phyloP scores from a whole-genome alignment of 208 protist genomes.

The Trypanosoma grayi region DNA sequence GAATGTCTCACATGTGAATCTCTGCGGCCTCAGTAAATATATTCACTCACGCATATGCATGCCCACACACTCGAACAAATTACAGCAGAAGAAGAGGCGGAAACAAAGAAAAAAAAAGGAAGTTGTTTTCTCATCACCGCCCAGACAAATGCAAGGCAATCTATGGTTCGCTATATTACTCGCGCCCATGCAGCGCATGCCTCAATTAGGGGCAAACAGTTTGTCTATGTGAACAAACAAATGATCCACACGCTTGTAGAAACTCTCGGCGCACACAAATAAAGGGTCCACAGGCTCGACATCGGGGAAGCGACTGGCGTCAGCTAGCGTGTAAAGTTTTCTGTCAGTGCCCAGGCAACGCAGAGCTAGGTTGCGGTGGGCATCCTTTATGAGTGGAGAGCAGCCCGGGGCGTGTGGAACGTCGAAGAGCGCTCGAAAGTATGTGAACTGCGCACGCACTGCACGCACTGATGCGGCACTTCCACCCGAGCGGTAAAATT shows the following conservation, averaged over 20 bases:
- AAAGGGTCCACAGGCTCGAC: slow-evolving; percentile 75
- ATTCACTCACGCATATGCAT: background rate
- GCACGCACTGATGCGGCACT: slow-evolving; percentile 49
- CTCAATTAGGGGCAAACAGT: slow-evolving; percentile 38
- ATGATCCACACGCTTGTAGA: slow-evolving; percentile 87
- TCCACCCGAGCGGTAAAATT: slow-evolving; percentile 83
- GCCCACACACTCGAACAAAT: background rate
- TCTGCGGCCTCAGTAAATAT: background rate
- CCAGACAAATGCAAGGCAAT: no score
- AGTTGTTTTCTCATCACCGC: background rate
- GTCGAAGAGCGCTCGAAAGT: slow-evolving; percentile 87
- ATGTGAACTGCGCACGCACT: slow-evolving; percentile 80
- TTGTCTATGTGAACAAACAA: slow-evolving; percentile 69
- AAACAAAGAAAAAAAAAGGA: background rate
- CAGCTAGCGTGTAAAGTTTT: slow-evolving; percentile 59
- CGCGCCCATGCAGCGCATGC: no score
- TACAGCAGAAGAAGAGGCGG: background rate
- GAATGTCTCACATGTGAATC: no score
- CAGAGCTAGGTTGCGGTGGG: slow-evolving; percentile 55
- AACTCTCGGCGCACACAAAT: slow-evolving; percentile 55
- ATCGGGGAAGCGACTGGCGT: slow-evolving; percentile 27
- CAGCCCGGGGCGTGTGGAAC: slow-evolving; percentile 80
- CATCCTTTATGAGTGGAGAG: slow-evolving; percentile 46
- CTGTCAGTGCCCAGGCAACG: slow-evolving; percentile 70
- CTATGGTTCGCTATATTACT: no score